Evolutionary conservation across 2,329 filamentous ascomycete species (phyloP).

Genomic region (Alternaria arborescens): DNA sequence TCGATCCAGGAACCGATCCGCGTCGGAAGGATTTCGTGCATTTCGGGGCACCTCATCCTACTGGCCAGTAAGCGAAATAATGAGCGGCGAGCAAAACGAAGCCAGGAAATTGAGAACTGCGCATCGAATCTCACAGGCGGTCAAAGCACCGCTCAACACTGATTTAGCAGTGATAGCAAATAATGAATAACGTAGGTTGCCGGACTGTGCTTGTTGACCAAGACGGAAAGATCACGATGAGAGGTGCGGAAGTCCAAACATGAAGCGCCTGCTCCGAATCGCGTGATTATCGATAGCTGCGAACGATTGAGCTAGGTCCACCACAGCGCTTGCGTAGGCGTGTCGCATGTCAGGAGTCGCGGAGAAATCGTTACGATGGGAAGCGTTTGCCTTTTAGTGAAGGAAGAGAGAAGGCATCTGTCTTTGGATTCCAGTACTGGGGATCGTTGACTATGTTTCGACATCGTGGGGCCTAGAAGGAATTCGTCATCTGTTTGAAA

Average conservation of each 20-base stretch:
- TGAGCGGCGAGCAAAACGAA: slow-evolving; percentile 21
- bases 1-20: slow-evolving; percentile 19
- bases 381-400: slow-evolving; percentile 5
- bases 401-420: slow-evolving; percentile 8
- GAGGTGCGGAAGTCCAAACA: not conserved
- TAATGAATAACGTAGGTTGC: not conserved
- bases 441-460: slow-evolving; percentile 18
- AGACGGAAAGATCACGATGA: slow-evolving; percentile 1
- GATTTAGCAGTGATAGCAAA: slow-evolving; percentile 8
- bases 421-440: slow-evolving; percentile 16
- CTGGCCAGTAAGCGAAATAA: slow-evolving; percentile 29
- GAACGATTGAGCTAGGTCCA: not conserved
- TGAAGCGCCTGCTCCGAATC: slow-evolving; percentile 18
- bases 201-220: slow-evolving; percentile 10
- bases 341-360: slow-evolving; percentile 15
- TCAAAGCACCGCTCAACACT: slow-evolving; percentile 3
- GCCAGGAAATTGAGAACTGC: slow-evolving; percentile 22
- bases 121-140: slow-evolving; percentile 16
- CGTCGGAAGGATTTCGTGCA: slow-evolving; percentile 18
- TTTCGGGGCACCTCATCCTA: slow-evolving; percentile 14
- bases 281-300: slow-evolving; percentile 8
- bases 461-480: slow-evolving; percentile 18
- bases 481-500: slow-evolving; percentile 36
- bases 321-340: slow-evolving; percentile 13
- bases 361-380: slow-evolving; percentile 6